Percentiles rank a stretch among this genome's conserved stretches.
phyloP scores from a whole-genome alignment of 108 stramenopile species.

The Cyclotella atomus region DNA sequence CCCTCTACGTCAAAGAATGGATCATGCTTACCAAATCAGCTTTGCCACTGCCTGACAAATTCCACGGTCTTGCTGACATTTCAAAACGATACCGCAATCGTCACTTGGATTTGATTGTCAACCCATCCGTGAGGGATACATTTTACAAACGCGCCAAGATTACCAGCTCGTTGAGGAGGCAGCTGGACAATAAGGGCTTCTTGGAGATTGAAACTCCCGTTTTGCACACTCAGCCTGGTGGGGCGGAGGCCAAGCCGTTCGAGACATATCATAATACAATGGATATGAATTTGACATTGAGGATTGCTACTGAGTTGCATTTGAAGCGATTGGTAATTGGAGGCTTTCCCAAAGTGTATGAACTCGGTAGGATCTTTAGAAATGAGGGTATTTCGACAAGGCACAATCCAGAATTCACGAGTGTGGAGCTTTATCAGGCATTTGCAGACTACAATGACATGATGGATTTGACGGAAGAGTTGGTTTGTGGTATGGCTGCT shows the following conservation, averaged over 20 bases:
- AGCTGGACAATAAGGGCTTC: constrained; percentile 92
- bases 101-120: constrained; percentile 96
- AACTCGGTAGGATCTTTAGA: constrained; percentile 98
- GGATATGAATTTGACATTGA: constrained; percentile 91
- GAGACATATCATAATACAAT: constrained; percentile 96
- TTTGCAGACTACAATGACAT: constrained; percentile 98
- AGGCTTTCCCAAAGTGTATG: constrained; percentile 97
- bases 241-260: constrained; percentile 98
- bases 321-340: constrained; percentile 96
- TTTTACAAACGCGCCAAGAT: constrained; percentile 92
- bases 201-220: constrained; percentile 99
- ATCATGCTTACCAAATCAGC: constrained; percentile 96
- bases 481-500: constrained; percentile 82
- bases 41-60: constrained; percentile 96
- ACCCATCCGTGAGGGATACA: constrained; percentile 90
- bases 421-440: constrained; percentile 98
- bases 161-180: constrained; percentile 85
- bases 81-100: constrained; percentile 94
- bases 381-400: constrained; percentile 98
- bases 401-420: constrained; percentile 99
- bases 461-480: constrained; percentile 94
- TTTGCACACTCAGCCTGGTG: constrained; percentile 92
- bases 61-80: constrained; percentile 93
- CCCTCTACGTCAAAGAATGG: constrained; percentile 94
- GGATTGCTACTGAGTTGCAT: constrained; percentile 99